Evolutionary conservation across 1,284 basidiomycete genomes (phyloP), one percentile per base, ranked within the genome.

Genomic region (Ustilago crameri): DNA sequence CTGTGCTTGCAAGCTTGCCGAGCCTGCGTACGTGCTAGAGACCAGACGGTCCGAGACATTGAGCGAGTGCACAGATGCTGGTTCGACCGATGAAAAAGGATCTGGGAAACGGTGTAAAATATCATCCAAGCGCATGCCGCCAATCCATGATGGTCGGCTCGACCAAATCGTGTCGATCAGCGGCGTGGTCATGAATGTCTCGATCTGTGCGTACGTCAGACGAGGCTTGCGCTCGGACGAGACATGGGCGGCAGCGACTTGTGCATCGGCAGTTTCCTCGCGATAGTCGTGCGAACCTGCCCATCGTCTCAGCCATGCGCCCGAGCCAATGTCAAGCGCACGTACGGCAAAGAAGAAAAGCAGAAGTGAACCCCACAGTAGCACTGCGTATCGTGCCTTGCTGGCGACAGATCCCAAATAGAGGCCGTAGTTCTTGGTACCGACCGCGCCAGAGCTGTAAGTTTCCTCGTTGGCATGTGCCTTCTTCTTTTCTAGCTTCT

Each of bases 271-370:
- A 5, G 49, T 18, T 38, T 67, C 57, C 23, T 68, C 50, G 17
- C 49, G 51, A 30, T 69, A 60, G 17, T 78, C 74, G 55, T 81
- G 80, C 32, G 79, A 77, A 9, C 59, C 54, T 17, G 81, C 81
- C 81, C 81, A 83, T 45, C 62, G 48, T 42, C 77, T 74, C n/a
- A 83, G 65, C 81, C 80, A 82, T 0, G 79, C 79, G 14, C 79
- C 74, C 5, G 68, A 74, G 17, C 66, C 61, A 34, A 83, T 74
- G 38, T 83, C 80, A 27, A 73, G 63, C 17, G 47, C 34, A 26
- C 80, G 67, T 35, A 74, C 74, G 1, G 61, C 49, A 10, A 80
- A 46, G 68, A 80, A 83, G 32, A 80, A 51, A 23, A 65, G 35
- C 27, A 80, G 22, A 2, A 79, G 58, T 42, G 61, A 49, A 32